Evolutionary conservation across 495 filamentous ascomycete genomes (phyloP).

Genomic region (Tuber calosporum): DNA sequence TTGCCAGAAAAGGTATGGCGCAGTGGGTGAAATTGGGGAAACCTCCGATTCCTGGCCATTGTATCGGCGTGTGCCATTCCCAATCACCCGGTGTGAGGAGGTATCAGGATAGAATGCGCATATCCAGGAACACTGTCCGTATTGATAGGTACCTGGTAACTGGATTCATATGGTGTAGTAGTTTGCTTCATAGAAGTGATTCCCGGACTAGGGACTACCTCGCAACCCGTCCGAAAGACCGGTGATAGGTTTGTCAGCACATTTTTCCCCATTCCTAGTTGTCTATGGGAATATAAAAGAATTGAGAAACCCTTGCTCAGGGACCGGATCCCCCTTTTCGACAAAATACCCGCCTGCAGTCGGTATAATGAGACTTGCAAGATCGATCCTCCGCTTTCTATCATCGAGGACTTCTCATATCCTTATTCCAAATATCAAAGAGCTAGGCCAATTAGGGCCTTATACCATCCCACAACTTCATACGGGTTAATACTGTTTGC

Average conservation of each 20-base stretch:
- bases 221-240: not conserved
- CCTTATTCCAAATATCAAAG: not conserved
- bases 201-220: not conserved
- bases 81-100: not conserved
- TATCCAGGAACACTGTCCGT: not conserved
- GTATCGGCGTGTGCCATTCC: not conserved
- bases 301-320: not conserved
- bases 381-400: not conserved
- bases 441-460: not conserved
- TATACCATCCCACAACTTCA: not conserved
- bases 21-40: not conserved
- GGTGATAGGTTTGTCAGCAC: not conserved
- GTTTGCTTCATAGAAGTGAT: not conserved
- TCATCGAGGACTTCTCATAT: not conserved
- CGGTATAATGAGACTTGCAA: not conserved
- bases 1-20: not conserved
- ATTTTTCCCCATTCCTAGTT: not conserved
- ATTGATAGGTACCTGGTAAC: not conserved
- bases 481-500: not conserved
- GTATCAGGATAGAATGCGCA: not conserved
- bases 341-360: not conserved
- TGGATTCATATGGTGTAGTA: not conserved
- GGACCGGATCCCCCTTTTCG: not conserved
- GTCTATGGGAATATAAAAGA: not conserved
- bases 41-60: not conserved